Percentiles rank a stretch among this genome's conserved stretches.
These are phyloP conservation scores for Phialophora tarda DNA, from an alignment of 2,329 filamentous ascomycete genomes.

Conservation along the genomic window DNA sequence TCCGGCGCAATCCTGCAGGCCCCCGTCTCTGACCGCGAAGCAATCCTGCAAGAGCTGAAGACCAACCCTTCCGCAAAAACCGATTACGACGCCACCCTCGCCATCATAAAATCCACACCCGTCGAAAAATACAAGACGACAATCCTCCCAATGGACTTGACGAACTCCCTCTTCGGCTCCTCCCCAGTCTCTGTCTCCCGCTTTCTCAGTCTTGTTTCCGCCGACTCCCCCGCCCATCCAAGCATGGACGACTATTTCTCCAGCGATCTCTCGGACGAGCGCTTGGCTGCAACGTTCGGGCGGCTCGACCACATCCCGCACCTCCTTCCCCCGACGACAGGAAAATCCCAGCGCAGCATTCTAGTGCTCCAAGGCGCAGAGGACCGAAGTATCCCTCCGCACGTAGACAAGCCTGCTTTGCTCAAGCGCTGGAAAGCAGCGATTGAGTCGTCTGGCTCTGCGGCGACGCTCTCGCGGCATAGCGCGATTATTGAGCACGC, in stretches of 20 bases:
- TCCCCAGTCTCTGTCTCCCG: slow-evolving; percentile 62
- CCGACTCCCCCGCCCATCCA: slow-evolving; percentile 58
- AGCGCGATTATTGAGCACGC: slow-evolving; percentile 33
- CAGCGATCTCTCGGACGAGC: slow-evolving; percentile 69
- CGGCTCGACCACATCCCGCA: slow-evolving; percentile 9
- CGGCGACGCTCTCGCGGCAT: slow-evolving; percentile 16
- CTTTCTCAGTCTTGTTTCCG: slow-evolving; percentile 63
- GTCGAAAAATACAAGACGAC: slow-evolving; percentile 26
- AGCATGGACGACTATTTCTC: slow-evolving; percentile 89
- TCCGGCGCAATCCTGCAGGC: slow-evolving; percentile 82
- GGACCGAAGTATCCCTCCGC: slow-evolving; percentile 27
- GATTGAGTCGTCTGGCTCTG: slow-evolving; percentile 18
- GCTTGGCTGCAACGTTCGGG: slow-evolving; percentile 69
- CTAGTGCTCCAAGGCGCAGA: slow-evolving; percentile 35
- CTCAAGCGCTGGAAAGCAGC: slow-evolving; percentile 33
- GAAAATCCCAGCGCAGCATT: slow-evolving; percentile 15
- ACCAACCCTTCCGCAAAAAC: slow-evolving; percentile 20
- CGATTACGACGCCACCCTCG: slow-evolving; percentile 30
- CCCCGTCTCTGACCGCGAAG: slow-evolving; percentile 77
- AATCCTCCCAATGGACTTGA: slow-evolving; percentile 38
- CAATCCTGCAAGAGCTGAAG: slow-evolving; percentile 55
- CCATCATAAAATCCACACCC: slow-evolving; percentile 27
- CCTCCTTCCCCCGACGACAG: slow-evolving; percentile 2
- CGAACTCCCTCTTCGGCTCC: slow-evolving; percentile 41
- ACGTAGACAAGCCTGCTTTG: slow-evolving; percentile 30